Base-by-base conservation (phyloP, 2,329 filamentous ascomycete species). In the Neofusicoccum cordaticola region DNA sequence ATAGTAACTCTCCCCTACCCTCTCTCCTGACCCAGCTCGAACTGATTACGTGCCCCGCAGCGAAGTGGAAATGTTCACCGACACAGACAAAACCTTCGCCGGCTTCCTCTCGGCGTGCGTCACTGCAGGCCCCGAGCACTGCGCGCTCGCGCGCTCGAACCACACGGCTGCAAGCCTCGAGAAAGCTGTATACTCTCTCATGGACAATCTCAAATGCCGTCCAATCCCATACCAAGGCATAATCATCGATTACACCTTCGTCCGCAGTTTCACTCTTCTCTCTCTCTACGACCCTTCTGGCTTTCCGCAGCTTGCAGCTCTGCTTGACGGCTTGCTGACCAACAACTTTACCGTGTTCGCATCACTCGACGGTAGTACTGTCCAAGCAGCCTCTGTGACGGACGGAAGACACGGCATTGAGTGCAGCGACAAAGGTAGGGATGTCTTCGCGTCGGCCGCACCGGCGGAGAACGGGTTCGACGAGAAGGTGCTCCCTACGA, bases 31-130 rank as follows among this genome's bases (percentile, higher is more conserved):
- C 7, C 12, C 15, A 27, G 17, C 52, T 7, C 2, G n/a, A 9
- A 12, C 50, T 39, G 22, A 19, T n/a, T 6, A 2, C 17, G 9
- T 12, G 2, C 11, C 27, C 41, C 22, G 5, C 27, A 61, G 27
- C 17, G 2, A 72, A 22, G 31, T 41, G 6, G 44, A 61, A 13
- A 37, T 37, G 31, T 48, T n/a, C 8, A 62, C 72, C 15, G 80
- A 83, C 65, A 75, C 78, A 2, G 80, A 83, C 64, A 79, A 78
- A 34, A 76, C 73, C 31, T 72, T 82, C 67, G 66, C 75, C 0
- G 69, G 71, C 2, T 81, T 83, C 69, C 82, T 80, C 70, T 76
- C 74, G 1, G 78, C 76, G 60, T 84, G 82, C 65, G 72, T 78
- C 34, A 67, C 72, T 34, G 74, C 75, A 3, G 81, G 81, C 0